Percentiles rank a stretch among this genome's conserved stretches.
phyloP scores from a whole-genome alignment of 2,329 filamentous ascomycete species.

The Diaporthe citri region DNA sequence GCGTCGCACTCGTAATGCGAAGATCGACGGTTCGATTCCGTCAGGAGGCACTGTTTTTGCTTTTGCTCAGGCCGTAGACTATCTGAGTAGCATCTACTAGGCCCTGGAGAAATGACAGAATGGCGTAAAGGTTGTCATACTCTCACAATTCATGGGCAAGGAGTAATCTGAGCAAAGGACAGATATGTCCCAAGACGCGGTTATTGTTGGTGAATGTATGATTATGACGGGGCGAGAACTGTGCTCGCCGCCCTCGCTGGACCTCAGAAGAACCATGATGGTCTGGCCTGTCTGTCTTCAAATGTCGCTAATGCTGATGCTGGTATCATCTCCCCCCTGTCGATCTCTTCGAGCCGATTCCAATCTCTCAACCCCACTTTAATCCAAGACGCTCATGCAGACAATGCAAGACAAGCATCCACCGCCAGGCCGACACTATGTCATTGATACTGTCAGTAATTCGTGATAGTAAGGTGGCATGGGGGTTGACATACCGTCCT shows the following conservation, averaged over 20 bases:
- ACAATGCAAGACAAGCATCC: constrained; percentile 84
- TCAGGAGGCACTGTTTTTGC: constrained; percentile 33
- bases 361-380: background rate
- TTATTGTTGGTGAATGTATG: background rate
- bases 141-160: background rate
- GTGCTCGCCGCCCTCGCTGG: background rate
- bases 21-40: constrained; percentile 42
- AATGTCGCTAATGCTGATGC: constrained; percentile 27
- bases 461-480: constrained; percentile 6
- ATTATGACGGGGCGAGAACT: constrained; percentile 1
- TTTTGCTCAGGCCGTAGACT: background rate
- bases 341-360: background rate
- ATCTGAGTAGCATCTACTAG: background rate
- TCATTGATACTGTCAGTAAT: constrained; percentile 44
- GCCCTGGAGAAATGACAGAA: background rate
- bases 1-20: constrained; percentile 39
- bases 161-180: background rate
- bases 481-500: constrained; percentile 78
- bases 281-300: constrained; percentile 2
- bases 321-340: constrained; percentile 12
- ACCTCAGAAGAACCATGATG: background rate
- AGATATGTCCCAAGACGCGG: background rate
- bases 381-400: constrained; percentile 49
- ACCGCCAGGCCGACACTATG: constrained; percentile 84
- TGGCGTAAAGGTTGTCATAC: too few species aligned